Evolutionary conservation across 768 basidiomycete species (phyloP), one percentile per base, ranked within the genome.

Genomic region (Leccinum obscurum): DNA sequence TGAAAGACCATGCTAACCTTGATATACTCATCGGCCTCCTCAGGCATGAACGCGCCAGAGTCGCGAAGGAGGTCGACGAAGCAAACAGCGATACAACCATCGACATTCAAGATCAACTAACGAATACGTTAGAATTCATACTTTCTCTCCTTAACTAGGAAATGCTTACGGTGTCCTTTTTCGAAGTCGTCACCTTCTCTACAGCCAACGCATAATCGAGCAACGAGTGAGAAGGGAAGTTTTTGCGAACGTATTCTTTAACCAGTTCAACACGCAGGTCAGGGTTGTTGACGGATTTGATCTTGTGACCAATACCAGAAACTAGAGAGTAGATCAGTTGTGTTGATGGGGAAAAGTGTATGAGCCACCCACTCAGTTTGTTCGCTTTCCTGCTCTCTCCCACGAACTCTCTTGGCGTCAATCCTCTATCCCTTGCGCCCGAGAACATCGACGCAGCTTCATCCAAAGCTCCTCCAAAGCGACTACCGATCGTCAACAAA

Each of bases 271-370:
- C 92, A 72, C 92, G 91, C 51, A 93, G 82, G 81, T 95, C 93
- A 52, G 93, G 93, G 85, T 95, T 95, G 78, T 93, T 95, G 65
- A 94, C 92, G 65, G 90, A 93, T 87, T 99, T 99, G 83, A 99
- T 97, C 86, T 98, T 98, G 88, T 99, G 96, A 51, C 96, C 96
- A 66, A 99, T 99, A 81, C 96, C 96, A 66, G 88, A 90, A 82
- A 98, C 90, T 91, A 64, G 37, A 10, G 14, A 41, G 28, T 39
- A 32, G 59, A 24, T 65, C 35, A 57, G 39, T 57, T 57, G 64
- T 62, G 35, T 28, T n/a, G 26, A 13, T 15, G 15, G n/a, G 32
- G 5, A 17, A 64, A 30, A 57, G 35, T 2, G 32, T 32, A 44
- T 9, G 3, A 54, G 32, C n/a, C 24, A 84, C 88, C 62, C 66